Evolutionary conservation across 805 yeast species (phyloP).

Genomic region (Spathaspora girioi): DNA sequence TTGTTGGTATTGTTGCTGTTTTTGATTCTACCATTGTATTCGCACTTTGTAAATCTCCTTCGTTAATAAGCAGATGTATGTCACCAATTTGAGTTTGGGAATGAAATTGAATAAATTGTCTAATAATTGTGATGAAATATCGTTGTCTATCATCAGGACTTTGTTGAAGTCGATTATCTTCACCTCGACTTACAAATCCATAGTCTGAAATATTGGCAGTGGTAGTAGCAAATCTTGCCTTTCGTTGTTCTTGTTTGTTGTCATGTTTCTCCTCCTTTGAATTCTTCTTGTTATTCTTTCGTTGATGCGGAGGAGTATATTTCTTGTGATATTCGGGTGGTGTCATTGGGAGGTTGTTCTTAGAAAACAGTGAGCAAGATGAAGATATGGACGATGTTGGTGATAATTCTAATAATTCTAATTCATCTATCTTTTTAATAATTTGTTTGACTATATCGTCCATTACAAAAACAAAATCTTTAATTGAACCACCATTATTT

Average conservation of each 20-base stretch:
- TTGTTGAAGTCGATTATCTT: constrained; percentile 44
- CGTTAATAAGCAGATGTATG: constrained; percentile 5
- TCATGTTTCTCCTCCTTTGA: not conserved
- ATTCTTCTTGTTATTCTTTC: not conserved
- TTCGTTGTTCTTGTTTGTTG: not conserved
- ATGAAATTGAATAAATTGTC: constrained; percentile 13
- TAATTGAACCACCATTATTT: not conserved
- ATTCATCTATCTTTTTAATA: not conserved
- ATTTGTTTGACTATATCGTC: not conserved
- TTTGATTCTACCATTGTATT: not conserved
- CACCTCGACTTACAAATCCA: constrained; percentile 63
- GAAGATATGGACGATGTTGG: not conserved
- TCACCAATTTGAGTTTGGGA: not conserved
- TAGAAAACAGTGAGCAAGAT: not conserved
- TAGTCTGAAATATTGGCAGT: constrained; percentile 24
- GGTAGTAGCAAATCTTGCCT: constrained; percentile 5
- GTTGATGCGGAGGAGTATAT: constrained; percentile 4
- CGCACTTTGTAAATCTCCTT: constrained; percentile 6
- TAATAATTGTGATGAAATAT: constrained; percentile 36
- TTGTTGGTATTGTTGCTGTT: not conserved
- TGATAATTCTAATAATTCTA: not conserved
- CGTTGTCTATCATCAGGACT: constrained; percentile 39
- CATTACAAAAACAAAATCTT: not conserved
- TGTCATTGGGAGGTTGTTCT: not conserved
- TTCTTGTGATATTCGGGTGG: constrained; percentile 2